Base-by-base conservation (phyloP, 495 filamentous ascomycete genomes). In the Neurospora sublineolata region DNA sequence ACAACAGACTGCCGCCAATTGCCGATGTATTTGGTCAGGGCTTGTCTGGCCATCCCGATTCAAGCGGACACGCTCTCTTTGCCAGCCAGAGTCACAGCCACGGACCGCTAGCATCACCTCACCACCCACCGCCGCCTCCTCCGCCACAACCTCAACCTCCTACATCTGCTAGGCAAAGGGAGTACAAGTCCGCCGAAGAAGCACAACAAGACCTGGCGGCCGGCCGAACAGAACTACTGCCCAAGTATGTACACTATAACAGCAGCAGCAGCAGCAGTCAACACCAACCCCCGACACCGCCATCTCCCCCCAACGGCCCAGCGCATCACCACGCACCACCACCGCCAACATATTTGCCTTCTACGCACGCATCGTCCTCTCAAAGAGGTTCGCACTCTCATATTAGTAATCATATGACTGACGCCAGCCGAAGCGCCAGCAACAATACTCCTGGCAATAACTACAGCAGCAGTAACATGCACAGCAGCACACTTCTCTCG, bases 111-210 rank as follows among this genome's bases (percentile, higher is more conserved):
- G 90, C 94, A 18, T 94, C 92, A 6, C 95, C 95, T 1, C 89
- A 92, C 76, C 80, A 87, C 79, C 80, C 82, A 3, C 83, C 83
- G 14, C 79, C 77, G 11, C 80, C 79, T 64, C 77, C 77, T 3
- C 82, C 80, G 30, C 78, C 74, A 18, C 80, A 80, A 69, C 80
- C 80, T 18, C 82, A 83, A 67, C 72, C 76, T 14, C 80, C 80
- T 10, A 77, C 79, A 70, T 82, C 84, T 27, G 84, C 85, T 36
- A 88, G 95, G 70, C 86, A 88, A 3, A 89, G 94, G 44, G 95
- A 99, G 78, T 97, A 97, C 78, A 92, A 92, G 72, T 97, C 95
- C 2, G 95, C 95, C 16, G 95, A 99, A 78, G 95, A 99, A 78
- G 95, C 92, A 8, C 93, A 97, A 69, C 90, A 91, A 37, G 92